Percentiles rank a stretch among this genome's conserved stretches.
phyloP scores from a whole-genome alignment of 768 basidiomycete species.

The Tulasnella sp. region DNA sequence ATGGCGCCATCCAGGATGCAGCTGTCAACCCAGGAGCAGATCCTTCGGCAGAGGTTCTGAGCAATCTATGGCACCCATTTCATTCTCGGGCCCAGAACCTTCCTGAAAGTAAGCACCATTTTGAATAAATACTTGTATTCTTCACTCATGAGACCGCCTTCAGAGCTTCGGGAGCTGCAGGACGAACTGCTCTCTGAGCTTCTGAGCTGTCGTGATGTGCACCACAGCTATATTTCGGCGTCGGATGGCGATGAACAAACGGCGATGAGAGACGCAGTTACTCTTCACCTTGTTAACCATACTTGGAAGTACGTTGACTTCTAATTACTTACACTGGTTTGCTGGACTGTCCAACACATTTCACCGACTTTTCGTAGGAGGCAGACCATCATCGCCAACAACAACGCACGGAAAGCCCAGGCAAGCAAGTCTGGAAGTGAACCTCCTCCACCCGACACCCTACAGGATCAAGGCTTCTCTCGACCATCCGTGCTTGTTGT shows the following conservation, averaged over 20 bases:
- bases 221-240: slow-evolving; percentile 67
- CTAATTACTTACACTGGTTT: not conserved
- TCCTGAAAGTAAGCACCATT: slow-evolving; percentile 1
- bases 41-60: slow-evolving; percentile 52
- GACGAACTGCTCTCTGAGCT: slow-evolving; percentile 50
- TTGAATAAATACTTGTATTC: not conserved
- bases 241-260: slow-evolving; percentile 60
- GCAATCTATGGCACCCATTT: slow-evolving; percentile 53
- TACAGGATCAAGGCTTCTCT: slow-evolving; percentile 95
- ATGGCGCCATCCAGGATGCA: not conserved
- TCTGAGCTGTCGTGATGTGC: slow-evolving; percentile 28
- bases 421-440: slow-evolving; percentile 29
- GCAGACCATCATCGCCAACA: slow-evolving; percentile 72
- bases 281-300: slow-evolving; percentile 84
- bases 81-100: slow-evolving; percentile 49
- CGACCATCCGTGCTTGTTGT: slow-evolving; percentile 90
- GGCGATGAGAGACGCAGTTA: slow-evolving; percentile 59
- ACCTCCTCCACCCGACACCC: slow-evolving; percentile 59
- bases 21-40: not conserved
- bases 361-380: not conserved
- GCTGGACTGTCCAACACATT: not conserved
- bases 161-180: slow-evolving; percentile 55
- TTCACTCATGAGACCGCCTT: not conserved
- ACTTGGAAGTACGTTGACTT: slow-evolving; percentile 63
- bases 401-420: slow-evolving; percentile 70